Evolutionary conservation across 2,329 filamentous ascomycete genomes (phyloP).

Genomic region (Elsinoe perseae): DNA sequence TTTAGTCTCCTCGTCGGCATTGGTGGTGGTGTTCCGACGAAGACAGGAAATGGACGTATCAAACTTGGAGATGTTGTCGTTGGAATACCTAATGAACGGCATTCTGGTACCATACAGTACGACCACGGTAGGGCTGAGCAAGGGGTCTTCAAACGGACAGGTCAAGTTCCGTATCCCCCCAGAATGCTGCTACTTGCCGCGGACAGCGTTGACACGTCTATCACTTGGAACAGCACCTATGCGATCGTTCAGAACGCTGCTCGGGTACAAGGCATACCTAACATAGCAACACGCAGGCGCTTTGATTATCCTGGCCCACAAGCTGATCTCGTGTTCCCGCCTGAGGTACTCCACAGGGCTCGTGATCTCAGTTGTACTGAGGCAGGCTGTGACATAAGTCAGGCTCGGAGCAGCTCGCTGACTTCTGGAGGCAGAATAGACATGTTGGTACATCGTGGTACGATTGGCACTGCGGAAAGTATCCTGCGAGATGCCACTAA

Average conservation of each 20-base stretch:
- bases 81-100: background rate
- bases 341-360: background rate
- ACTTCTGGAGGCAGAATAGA: background rate
- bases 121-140: constrained; percentile 16
- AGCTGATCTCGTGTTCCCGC: background rate
- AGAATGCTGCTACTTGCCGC: constrained; percentile 14
- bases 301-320: background rate
- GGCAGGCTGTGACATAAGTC: background rate
- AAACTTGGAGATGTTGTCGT: constrained; percentile 16
- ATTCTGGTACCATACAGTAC: constrained; percentile 16
- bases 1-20: constrained; percentile 18
- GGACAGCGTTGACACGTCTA: background rate
- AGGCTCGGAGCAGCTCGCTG: background rate
- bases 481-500: background rate
- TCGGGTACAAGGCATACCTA: background rate
- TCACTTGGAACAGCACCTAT: background rate
- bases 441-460: background rate
- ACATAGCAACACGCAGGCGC: background rate
- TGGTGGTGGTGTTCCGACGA: constrained; percentile 16
- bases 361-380: background rate
- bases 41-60: background rate
- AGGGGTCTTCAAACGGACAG: constrained; percentile 9
- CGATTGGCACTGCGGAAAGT: background rate
- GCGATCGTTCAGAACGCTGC: background rate
- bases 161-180: background rate